Base-by-base conservation (phyloP, 345 rosid genomes). In the Barbarea vulgaris region DNA sequence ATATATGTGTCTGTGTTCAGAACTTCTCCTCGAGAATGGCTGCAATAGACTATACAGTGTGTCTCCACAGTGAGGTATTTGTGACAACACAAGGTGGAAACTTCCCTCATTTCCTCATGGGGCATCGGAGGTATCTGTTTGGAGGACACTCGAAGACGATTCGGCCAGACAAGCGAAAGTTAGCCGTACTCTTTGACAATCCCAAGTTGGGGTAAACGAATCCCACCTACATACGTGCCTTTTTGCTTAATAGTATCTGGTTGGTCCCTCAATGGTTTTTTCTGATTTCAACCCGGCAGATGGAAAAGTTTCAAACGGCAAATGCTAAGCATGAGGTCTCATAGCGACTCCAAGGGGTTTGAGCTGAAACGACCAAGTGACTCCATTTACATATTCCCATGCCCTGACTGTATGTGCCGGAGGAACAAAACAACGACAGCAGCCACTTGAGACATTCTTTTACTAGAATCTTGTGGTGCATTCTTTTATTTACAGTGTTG, bases 71-170 rank as follows among this genome's bases (percentile, higher is more conserved):
- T 69, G 99, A 95, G 83, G 99, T 92, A 21, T 95, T 95, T 85
- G 97, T 92, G 76, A 95, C 99, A 7, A 95, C 98, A 71, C 99
- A 95, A 84, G 99, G 99, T 73, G 99, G 99, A 59, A 95, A 95
- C 78, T 95, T 95, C 76, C 97, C 99, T 67, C 97, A 92, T 85
- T 89, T 95, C 77, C 88, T 95, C 82, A 87, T 89, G 88, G 99
- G 99, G 67, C 97, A 95, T 78, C 81, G 99, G 78, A 86, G 99
- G 77, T 90, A 83, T 82, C 77, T 89, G 85, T 89, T 78, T 56
- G 90, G 97, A 42, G 99, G 99, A 71, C 98, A 95, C 60, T 85
- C 97, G 1, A 92, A 95, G 87, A 92, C 97, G 63, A 85, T 95
- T 75, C 83, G 84, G 75, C 99, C 99, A 19, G 97, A 95, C 87